phyloP scores from a whole-genome alignment of 2,329 filamentous ascomycete species.

The Plectosphaerella plurivora region DNA sequence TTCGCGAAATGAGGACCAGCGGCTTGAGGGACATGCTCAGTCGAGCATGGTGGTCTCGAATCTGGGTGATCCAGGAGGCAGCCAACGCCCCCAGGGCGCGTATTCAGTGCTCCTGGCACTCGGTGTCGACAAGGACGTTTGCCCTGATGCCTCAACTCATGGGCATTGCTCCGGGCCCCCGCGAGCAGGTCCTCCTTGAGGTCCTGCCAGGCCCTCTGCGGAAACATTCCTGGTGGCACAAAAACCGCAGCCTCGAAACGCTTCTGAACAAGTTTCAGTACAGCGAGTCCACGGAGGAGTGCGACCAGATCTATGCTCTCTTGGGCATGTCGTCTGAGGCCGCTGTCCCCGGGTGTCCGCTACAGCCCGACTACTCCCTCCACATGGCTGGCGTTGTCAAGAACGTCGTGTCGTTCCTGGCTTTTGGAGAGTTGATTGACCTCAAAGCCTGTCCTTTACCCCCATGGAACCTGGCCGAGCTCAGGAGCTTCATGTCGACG shows the following conservation, averaged over 20 bases:
- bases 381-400: too few species aligned
- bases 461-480: too few species aligned
- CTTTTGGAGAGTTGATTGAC: too few species aligned
- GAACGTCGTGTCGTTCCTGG: too few species aligned
- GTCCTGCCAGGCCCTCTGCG: constrained; percentile 1
- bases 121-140: neutral
- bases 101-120: neutral
- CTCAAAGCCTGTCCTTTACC: too few species aligned
- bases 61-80: constrained; percentile 7
- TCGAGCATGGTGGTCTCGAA: neutral
- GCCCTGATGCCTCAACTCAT: neutral
- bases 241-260: neutral
- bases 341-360: too few species aligned
- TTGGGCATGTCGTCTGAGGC: constrained; percentile 1
- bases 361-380: too few species aligned
- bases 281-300: neutral
- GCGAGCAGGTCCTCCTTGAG: neutral
- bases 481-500: too few species aligned
- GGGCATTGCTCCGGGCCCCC: neutral
- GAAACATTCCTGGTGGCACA: neutral
- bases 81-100: neutral
- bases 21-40: neutral
- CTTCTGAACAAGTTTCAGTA: neutral
- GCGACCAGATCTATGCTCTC: constrained; percentile 4
- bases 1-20: too few species aligned